Base-by-base conservation (phyloP, 2,329 filamentous ascomycete genomes). In the Sordariomycetes sp. region DNA sequence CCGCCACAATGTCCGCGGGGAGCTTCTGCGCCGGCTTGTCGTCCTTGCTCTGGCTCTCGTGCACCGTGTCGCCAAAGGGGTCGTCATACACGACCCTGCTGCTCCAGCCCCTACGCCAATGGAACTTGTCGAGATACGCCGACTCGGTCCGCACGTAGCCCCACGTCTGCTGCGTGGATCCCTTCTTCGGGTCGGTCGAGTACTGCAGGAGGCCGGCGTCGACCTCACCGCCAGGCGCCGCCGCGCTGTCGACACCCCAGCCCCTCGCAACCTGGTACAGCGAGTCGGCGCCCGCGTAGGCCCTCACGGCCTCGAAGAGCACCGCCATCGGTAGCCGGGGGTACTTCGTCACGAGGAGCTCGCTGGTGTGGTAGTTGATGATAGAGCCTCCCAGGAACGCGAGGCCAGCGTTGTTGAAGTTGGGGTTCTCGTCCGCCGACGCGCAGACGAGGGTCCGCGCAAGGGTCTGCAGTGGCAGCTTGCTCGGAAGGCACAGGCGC, bases 171-270 rank as follows among this genome's bases (percentile, higher is more conserved):
- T 67, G 76, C 68, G 74, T 70, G 54, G 72, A 67, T 24, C 75
- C 66, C 22, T 76, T 75, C 17, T 72, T 67, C 6, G 73, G 64
- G 56, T 78, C 70, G 67, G 72, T 72, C 72, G 73, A 74, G 76
- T 90, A 95, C 68, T 97, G 94, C 60, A 99, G 76, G 57, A 95
- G 76, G 6, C 92, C 94, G 0, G 91, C 86, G 68, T 99, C 94
- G 58, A 97, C 91, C 73, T 97, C 92, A 59, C 82, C 82, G 55
- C 92, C 94, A 0, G 94, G 94, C 22, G 84, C 86, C 12, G 87
- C 89, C n/a, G 89, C 92, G 51, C 78, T 74, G 69, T 97, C 92
- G 17, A 97, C 84, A 72, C 94, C 94, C 94, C 94, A 99, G 73
- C 94, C 87, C 61, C 79, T 76, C 17, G 88, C 83, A 62, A 97